phyloP scores from a whole-genome alignment of 2,329 filamentous ascomycete species.

The Colletotrichum destructivum region DNA sequence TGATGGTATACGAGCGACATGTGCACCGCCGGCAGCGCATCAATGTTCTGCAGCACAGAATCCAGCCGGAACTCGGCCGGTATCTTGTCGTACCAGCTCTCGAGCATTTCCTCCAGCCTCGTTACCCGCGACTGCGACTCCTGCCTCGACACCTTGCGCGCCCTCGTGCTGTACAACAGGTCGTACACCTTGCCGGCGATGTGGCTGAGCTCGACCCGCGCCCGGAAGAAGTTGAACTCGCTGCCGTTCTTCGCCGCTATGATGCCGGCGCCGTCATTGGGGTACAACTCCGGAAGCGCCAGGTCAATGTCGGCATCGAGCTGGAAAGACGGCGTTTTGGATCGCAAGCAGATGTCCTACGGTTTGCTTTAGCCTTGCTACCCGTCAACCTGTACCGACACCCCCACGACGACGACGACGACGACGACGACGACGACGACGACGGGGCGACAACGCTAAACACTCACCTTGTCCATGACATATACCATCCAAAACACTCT shows the following conservation, averaged over 20 bases:
- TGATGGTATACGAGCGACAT: constrained; percentile 57
- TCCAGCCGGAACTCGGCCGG: constrained; percentile 54
- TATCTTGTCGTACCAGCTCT: constrained; percentile 55
- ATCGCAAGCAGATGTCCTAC: constrained; percentile 55
- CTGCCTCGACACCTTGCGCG: constrained; percentile 46
- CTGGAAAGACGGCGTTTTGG: constrained; percentile 56
- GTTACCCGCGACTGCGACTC: constrained; percentile 50
- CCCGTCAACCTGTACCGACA: too few relatives aligned
- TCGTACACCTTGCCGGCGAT: constrained; percentile 60
- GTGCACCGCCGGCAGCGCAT: constrained; percentile 49
- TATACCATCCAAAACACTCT: constrained; percentile 61
- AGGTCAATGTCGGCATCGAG: constrained; percentile 59
- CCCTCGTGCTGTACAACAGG: constrained; percentile 49
- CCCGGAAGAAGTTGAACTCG: constrained; percentile 56
- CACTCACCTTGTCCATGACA: constrained; percentile 55
- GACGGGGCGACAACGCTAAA: too few relatives aligned
- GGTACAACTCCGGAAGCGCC: constrained; percentile 51
- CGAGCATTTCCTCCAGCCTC: constrained; percentile 51
- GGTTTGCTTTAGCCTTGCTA: not conserved
- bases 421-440: too few relatives aligned
- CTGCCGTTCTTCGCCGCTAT: constrained; percentile 54
- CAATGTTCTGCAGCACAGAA: constrained; percentile 44
- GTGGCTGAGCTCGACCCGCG: constrained; percentile 57
- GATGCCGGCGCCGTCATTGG: constrained; percentile 51
- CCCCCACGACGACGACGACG: too few relatives aligned